Evolutionary conservation across 2,329 filamentous ascomycete species (phyloP).

Genomic region (Verticillium klebahnii): DNA sequence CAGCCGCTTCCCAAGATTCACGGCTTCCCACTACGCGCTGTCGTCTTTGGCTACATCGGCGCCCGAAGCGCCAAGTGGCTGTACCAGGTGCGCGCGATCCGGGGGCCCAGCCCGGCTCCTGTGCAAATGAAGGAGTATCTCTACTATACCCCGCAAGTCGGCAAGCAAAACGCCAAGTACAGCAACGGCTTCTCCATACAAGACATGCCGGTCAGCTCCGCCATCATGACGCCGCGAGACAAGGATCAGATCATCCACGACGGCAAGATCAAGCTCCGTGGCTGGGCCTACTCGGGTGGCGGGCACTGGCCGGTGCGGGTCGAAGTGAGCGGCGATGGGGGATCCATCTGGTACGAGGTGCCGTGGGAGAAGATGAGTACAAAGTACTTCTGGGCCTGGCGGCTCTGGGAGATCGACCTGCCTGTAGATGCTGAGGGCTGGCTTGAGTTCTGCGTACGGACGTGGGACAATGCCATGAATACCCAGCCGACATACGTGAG

Average conservation of each 20-base stretch:
- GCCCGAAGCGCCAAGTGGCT: slow-evolving; percentile 62
- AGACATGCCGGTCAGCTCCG: slow-evolving; percentile 65
- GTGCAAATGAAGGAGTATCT: slow-evolving; percentile 64
- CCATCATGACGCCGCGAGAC: slow-evolving; percentile 60
- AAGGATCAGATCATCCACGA: slow-evolving; percentile 59
- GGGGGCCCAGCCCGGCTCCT: slow-evolving; percentile 49
- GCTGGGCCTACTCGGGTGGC: slow-evolving; percentile 56
- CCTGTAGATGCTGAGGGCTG: slow-evolving; percentile 59
- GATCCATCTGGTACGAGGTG: slow-evolving; percentile 60
- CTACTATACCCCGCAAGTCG: slow-evolving; percentile 64
- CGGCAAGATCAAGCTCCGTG: slow-evolving; percentile 51
- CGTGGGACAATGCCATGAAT: slow-evolving; percentile 59
- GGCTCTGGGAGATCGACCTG: slow-evolving; percentile 58
- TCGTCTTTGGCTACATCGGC: slow-evolving; percentile 65
- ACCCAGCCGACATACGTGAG: slow-evolving; percentile 53
- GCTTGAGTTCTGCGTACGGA: slow-evolving; percentile 54
- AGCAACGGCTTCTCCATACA: slow-evolving; percentile 63
- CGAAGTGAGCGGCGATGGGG: slow-evolving; percentile 59
- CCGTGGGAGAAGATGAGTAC: slow-evolving; percentile 54
- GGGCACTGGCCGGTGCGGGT: slow-evolving; percentile 58
- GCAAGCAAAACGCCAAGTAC: slow-evolving; percentile 59
- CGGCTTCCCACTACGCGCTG: slow-evolving; percentile 56
- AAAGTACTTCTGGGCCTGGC: slow-evolving; percentile 62
- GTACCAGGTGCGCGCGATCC: slow-evolving; percentile 57
- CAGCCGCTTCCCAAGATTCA: slow-evolving; percentile 60